These are phyloP conservation scores for Tricholoma sp. DNA, from an alignment of 768 basidiomycete genomes.

Conservation along the genomic window DNA sequence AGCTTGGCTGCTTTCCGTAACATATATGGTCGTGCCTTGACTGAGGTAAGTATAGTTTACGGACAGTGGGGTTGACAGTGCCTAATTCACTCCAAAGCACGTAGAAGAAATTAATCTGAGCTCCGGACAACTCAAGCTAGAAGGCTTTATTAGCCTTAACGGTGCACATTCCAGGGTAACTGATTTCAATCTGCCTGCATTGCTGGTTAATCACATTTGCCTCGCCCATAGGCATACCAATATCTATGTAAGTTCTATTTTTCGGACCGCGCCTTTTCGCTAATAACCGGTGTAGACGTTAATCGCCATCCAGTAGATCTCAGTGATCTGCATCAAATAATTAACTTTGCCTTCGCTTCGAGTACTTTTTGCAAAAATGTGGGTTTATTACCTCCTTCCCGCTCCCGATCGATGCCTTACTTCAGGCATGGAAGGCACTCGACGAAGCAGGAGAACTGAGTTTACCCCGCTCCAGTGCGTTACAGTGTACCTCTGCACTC, in stretches of 20 bases:
- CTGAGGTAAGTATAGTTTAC: constrained; percentile 43
- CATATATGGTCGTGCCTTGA: constrained; percentile 67
- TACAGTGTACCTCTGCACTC: background rate
- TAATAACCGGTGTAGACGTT: constrained; percentile 47
- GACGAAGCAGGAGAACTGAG: constrained; percentile 57
- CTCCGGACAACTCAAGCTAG: constrained; percentile 47
- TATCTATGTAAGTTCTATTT: constrained; percentile 63
- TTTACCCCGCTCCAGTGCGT: constrained; percentile 40
- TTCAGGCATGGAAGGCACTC: constrained; percentile 42
- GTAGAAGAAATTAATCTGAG: constrained; percentile 56
- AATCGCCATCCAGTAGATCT: constrained; percentile 66
- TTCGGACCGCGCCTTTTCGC: background rate
- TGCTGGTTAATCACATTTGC: constrained; percentile 12
- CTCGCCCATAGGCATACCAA: constrained; percentile 62
- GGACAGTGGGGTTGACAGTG: constrained; percentile 1
- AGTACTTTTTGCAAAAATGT: constrained; percentile 79
- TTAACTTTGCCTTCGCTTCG: constrained; percentile 59
- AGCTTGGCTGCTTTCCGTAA: constrained; percentile 64
- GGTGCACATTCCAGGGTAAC: constrained; percentile 70
- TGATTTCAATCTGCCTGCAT: constrained; percentile 9
- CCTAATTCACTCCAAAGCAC: constrained; percentile 39
- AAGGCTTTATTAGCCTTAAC: constrained; percentile 82
- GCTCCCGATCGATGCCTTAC: background rate
- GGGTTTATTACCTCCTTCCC: constrained; percentile 18
- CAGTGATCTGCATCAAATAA: constrained; percentile 62